Percentiles rank a stretch among this genome's conserved stretches.
Evolutionary conservation across 139 green algal species (phyloP).

Genomic region (Penium margaritaceum): DNA sequence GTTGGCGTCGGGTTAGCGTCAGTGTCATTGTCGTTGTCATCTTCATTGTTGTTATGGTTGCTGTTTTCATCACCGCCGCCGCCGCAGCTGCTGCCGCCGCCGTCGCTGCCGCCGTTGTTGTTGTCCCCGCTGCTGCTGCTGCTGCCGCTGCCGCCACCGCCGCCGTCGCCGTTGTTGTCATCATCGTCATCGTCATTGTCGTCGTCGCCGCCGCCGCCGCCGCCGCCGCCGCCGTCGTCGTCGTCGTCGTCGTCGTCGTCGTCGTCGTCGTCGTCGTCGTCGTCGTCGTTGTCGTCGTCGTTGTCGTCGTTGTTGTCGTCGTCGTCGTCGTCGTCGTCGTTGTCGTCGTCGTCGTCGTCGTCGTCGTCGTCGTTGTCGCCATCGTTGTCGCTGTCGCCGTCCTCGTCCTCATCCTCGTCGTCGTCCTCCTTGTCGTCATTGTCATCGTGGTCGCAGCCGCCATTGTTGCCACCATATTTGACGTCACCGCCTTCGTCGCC

Average conservation of each 20-base stretch:
- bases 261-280: neutral
- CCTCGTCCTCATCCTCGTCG: no score
- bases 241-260: neutral
- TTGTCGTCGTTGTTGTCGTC: neutral
- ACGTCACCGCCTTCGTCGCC: no score
- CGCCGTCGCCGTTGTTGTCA: neutral
- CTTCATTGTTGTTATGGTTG: no score
- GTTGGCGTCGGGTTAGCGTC: no score
- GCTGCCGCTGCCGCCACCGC: no score
- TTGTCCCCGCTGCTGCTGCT: no score
- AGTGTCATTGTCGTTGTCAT: no score
- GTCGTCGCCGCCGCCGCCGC: neutral
- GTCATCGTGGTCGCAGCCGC: no score
- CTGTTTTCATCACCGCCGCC: no score
- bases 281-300: neutral
- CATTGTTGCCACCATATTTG: no score
- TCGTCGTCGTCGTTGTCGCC: neutral
- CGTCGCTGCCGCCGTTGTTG: no score
- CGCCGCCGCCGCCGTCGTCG: neutral
- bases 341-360: neutral
- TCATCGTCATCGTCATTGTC: neutral
- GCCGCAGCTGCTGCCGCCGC: no score
- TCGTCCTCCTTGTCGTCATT: neutral
- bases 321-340: neutral
- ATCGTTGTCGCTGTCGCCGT: neutral